Base-by-base conservation (phyloP, 2,329 filamentous ascomycete species). In the Xylaria sp. region DNA sequence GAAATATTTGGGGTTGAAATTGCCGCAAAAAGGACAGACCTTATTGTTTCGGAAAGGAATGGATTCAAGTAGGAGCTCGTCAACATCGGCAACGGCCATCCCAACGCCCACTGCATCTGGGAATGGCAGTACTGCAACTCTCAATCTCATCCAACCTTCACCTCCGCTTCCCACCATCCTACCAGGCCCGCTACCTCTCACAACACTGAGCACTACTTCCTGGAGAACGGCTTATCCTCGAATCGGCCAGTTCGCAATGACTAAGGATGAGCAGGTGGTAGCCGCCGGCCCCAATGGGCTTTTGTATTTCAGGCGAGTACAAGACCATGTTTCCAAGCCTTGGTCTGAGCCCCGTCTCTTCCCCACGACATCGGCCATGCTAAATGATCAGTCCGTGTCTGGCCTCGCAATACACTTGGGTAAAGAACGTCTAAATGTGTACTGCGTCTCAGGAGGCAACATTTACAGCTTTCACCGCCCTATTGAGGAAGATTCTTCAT, bases 351-450 rank as follows among this genome's bases (percentile, higher is more conserved):
- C 63, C 54, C 71, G 58, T 52, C 51, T 57, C 36, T 36, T 71
- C 39, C 62, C 71, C 15, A 62, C 28, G 33, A 46, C 55, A 52
- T 28, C 7, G 15, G 46, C 31, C 18, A 62, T 58, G 61, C 63
- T 73, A 46, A 69, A 71, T 61, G 39, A 56, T n/a, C 61, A n/a
- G 55, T 69, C 68, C 15, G 72, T 73, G 46, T 71, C 72, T 54
- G 72, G 72, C 60, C 64, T 73, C 49, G 66, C 64, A 23, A 49
- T 69, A 31, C 46, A 52, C 9, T 33, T 23, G 15, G 31, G 18
- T 31, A 8, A n/a, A 2, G 13, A 2, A 46, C 25, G 15, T 20
- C 23, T 73, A 58, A 3, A 68, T 51, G 55, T 65, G 28, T 28
- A 28, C 59, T 74, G 71, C 64, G 71, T 72, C 54, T 64, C 71